Evolutionary conservation across 2,329 filamentous ascomycete species (phyloP).

Genomic region (Botrytis cinerea): DNA sequence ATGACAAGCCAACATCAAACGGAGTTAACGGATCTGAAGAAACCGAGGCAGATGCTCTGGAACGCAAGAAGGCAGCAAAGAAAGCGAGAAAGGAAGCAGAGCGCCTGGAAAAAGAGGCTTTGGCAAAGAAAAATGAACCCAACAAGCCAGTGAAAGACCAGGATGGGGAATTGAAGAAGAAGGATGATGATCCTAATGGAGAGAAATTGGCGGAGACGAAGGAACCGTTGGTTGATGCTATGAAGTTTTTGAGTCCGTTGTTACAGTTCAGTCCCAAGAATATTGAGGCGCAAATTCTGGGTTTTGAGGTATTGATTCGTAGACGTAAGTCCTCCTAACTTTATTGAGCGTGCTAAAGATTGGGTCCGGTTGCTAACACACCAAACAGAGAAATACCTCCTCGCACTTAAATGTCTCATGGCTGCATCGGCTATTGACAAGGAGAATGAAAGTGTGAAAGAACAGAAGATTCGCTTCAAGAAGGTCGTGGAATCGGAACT

Average conservation of each 20-base stretch:
- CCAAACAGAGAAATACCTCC: conserved; percentile 74
- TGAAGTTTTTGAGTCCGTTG: conserved; percentile 81
- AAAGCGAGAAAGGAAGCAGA: conserved; percentile 83
- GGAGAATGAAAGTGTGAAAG: conserved; percentile 70
- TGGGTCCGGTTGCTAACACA: conserved; percentile 34
- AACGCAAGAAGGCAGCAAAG: conserved; percentile 84
- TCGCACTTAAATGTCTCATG: conserved; percentile 83
- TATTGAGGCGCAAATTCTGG: conserved; percentile 78
- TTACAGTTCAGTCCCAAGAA: conserved; percentile 80
- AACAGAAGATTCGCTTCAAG: conserved; percentile 71
- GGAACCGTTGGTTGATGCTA: conserved; percentile 80
- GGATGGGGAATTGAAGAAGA: conserved; percentile 74
- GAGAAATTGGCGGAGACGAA: conserved; percentile 76
- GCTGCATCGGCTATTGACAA: conserved; percentile 70
- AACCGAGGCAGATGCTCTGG: conserved; percentile 58
- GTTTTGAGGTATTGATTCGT: conserved; percentile 87
- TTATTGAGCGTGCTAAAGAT: background rate
- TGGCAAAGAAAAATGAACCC: conserved; percentile 80
- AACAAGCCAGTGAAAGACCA: conserved; percentile 67
- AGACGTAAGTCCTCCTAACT: conserved; percentile 62
- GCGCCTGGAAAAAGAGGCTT: conserved; percentile 73
- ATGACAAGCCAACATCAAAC: conserved; percentile 71
- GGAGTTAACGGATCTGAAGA: conserved; percentile 58
- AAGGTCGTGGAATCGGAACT: conserved; percentile 58
- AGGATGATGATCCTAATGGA: conserved; percentile 86